Evolutionary conservation across 2,329 filamentous ascomycete genomes (phyloP), one percentile per base, ranked within the genome.

Genomic region (Tolypocladium tropicale): DNA sequence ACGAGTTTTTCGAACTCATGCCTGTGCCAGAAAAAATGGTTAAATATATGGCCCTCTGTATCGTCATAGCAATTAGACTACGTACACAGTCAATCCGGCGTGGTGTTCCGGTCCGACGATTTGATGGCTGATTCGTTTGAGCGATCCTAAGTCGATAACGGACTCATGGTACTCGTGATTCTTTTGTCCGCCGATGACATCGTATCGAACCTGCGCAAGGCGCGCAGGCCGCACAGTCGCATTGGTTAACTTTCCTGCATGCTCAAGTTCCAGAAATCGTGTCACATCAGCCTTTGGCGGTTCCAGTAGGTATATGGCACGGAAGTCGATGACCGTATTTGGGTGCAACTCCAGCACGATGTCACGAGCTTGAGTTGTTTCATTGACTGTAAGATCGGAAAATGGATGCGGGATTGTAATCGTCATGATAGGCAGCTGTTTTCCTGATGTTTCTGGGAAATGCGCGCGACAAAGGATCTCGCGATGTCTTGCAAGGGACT

Each of bases 231-330:
- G 56, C 6, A 61, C 36, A 51, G 60, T 39, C 37, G 62, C 9
- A 34, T 60, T 53, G 66, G 70, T 65, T 25, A 72, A 53, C 5
- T 64, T 55, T 0, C 65, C 67, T 3, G 64, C 64, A 56, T 76
- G 73, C 57, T 81, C 54, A 50, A 67, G 64, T n/a, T 78, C 74
- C 0, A 83, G 67, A 51, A 75, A 82, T 0, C 57, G 60, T 1
- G 76, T 58, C 60, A 82, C 71, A 12, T 75, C 69, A 4, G 64
- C 61, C 63, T 83, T 83, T 0, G 70, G 68, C 0, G 79, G 79
- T 60, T 83, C 79, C 12, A 67, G 66, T 3, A 82, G 68, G 1
- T 75, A 78, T 54, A 80, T 76, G 34, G 76, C 72, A 11, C 78
- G 73, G 61, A 82, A 83, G 55, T 74, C 69, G 6, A 72, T 58